Percentiles rank a stretch among this genome's conserved stretches.
phyloP scores from a whole-genome alignment of 768 basidiomycete genomes.

The Mycena vulgaris region DNA sequence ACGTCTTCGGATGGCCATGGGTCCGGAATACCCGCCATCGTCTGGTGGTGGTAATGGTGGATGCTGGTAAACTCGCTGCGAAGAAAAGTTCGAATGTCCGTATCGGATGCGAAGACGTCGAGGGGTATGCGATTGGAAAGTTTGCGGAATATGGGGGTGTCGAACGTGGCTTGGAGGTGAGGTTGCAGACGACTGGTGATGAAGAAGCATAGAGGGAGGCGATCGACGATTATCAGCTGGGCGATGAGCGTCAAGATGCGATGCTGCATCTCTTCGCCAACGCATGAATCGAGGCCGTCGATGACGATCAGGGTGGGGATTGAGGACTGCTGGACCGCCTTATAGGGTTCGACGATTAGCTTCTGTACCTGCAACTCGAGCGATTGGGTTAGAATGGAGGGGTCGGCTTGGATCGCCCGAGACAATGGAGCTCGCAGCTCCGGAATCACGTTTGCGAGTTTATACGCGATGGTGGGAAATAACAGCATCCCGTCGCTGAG shows the following conservation, averaged over 20 bases:
- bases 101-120: slow-evolving; percentile 40
- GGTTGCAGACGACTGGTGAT: slow-evolving; percentile 42
- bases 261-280: slow-evolving; percentile 42
- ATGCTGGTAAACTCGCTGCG: slow-evolving; percentile 36
- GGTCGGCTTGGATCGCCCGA: slow-evolving; percentile 42
- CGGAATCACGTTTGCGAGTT: slow-evolving; percentile 39
- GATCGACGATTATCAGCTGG: slow-evolving; percentile 31
- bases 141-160: slow-evolving; percentile 30
- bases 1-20: slow-evolving; percentile 44
- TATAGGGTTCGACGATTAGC: slow-evolving; percentile 42
- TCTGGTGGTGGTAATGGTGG: slow-evolving; percentile 26
- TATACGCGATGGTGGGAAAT: slow-evolving; percentile 38
- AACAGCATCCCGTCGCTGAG: slow-evolving; percentile 29
- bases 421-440: slow-evolving; percentile 41
- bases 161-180: slow-evolving; percentile 39
- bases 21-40: slow-evolving; percentile 36
- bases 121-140: slow-evolving; percentile 34
- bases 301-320: slow-evolving; percentile 39
- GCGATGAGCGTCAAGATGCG: slow-evolving; percentile 44
- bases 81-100: slow-evolving; percentile 43
- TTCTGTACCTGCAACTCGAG: slow-evolving; percentile 48
- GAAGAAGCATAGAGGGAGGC: slow-evolving; percentile 42
- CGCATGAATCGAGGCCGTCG: slow-evolving; percentile 42
- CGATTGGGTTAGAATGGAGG: slow-evolving; percentile 45
- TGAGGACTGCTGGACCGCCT: slow-evolving; percentile 20